Evolutionary conservation across 73 alveolate genomes (phyloP), one percentile per base, ranked within the genome.

Genomic region (Durusdinium trenchii): DNA sequence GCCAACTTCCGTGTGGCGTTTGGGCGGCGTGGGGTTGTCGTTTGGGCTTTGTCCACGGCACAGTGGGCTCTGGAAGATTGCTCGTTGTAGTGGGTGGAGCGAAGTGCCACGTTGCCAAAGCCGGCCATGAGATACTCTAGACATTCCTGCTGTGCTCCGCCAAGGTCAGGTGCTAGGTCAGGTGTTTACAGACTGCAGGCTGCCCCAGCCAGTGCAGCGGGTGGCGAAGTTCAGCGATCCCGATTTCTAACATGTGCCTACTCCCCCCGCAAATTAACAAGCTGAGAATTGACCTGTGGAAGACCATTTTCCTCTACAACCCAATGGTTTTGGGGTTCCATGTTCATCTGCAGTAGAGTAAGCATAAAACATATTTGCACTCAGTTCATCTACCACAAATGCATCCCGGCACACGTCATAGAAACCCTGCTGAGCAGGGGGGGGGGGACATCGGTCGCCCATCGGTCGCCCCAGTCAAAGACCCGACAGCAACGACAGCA

Each of bases 51-150:
- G n/a, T 64, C 84, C 87, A n/a, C 30, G 92, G 92, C 35, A 76
- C 98, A 91, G 47, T 91, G 98, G 43, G 98, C 98, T 40, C 98
- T 43, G 45, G 98, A 91, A 16, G 98, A 91, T 46, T 91, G 98
- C 98, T 91, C 98, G 60, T 91, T 91, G 98, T 47, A 91, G 51
- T 91, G 67, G n/a, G 98, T 91, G 28, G 98, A 67, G 79, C 98
- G 87, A 30, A 91, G 71, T 23, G 98, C 98, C 57, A 91, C 98
- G 57, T 91, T 91, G 78, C 78, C 79, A 69, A 91, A 91, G 82
- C 98, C 98, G 18, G 82, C 30, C 10, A 91, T 91, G 48, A 91
- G 60, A 42, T 91, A 78, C 20, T 47, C 67, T 78, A 91, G 38
- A 60, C 98, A 91, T 38, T 91, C 94, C 94, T 84, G 73, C 54